Conservation (phyloP, 202 grass and related monocot species). For the Elaeis oleifera region DNA sequence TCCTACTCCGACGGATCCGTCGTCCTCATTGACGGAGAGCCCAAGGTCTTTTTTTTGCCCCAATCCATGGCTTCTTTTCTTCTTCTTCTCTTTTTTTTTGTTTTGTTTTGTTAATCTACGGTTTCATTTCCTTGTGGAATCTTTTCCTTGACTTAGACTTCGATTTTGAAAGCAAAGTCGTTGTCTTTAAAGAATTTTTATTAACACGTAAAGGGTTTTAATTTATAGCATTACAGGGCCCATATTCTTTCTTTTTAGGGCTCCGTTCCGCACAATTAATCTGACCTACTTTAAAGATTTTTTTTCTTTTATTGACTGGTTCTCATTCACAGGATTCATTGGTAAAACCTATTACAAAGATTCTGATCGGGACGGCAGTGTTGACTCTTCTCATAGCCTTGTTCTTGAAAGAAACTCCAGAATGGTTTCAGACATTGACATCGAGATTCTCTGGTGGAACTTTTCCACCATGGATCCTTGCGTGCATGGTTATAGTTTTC, state of each 20-base stretch:
- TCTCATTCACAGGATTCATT: conserved; percentile 54
- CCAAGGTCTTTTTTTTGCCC: conserved; percentile 38
- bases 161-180: too few species aligned
- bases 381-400: conserved; percentile 41
- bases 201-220: too few species aligned
- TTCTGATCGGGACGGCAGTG: conserved; percentile 45
- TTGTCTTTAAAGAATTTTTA: too few species aligned
- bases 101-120: neutral
- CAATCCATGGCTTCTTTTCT: neutral
- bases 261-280: too few species aligned
- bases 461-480: conserved; percentile 89
- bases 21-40: conserved; percentile 73
- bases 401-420: conserved; percentile 53
- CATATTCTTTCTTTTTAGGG: too few species aligned
- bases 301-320: too few species aligned
- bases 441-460: conserved; percentile 34
- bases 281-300: too few species aligned
- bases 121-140: too few species aligned
- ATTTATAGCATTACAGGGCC: too few species aligned
- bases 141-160: too few species aligned
- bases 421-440: conserved; percentile 45
- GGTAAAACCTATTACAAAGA: conserved; percentile 81
- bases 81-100: neutral
- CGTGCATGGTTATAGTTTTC: conserved; percentile 80
- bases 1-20: conserved; percentile 53